Percentiles rank a stretch among this genome's conserved stretches.
Evolutionary conservation across 768 basidiomycete genomes (phyloP).

Genomic region (Leccinum obscurum): DNA sequence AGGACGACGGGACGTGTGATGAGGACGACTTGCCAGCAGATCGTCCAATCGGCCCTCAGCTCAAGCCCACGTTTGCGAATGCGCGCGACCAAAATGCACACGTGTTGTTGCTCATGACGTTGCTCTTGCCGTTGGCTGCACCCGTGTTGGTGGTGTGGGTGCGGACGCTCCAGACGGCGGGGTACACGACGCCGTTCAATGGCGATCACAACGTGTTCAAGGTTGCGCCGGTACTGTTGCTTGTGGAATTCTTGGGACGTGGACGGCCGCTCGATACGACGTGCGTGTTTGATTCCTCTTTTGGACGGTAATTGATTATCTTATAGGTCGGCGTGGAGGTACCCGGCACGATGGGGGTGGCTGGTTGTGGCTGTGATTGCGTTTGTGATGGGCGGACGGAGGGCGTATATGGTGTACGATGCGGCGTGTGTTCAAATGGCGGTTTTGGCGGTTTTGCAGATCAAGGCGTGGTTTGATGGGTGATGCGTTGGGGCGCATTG

Average conservation of each 20-base stretch:
- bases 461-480: slow-evolving; percentile 7
- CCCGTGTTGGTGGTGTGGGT: slow-evolving; percentile 89
- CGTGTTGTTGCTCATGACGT: slow-evolving; percentile 73
- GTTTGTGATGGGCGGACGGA: slow-evolving; percentile 67
- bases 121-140: slow-evolving; percentile 74
- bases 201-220: slow-evolving; percentile 76
- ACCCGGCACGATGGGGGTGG: slow-evolving; percentile 53
- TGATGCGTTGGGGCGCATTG: neutral
- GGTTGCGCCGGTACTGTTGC: slow-evolving; percentile 60
- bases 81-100: slow-evolving; percentile 57
- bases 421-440: slow-evolving; percentile 43
- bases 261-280: slow-evolving; percentile 44
- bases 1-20: neutral
- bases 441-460: slow-evolving; percentile 12
- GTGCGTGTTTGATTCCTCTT: slow-evolving; percentile 29
- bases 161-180: slow-evolving; percentile 78
- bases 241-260: slow-evolving; percentile 63
- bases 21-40: slow-evolving; percentile 15
- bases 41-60: neutral
- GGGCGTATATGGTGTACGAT: slow-evolving; percentile 67
- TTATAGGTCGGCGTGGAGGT: slow-evolving; percentile 12
- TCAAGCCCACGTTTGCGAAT: slow-evolving; percentile 13
- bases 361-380: slow-evolving; percentile 49
- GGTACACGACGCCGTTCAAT: slow-evolving; percentile 75
- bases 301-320: neutral